Evolutionary conservation across 176 grass and related monocot species (phyloP).

Genomic region (Carex scoparia): DNA sequence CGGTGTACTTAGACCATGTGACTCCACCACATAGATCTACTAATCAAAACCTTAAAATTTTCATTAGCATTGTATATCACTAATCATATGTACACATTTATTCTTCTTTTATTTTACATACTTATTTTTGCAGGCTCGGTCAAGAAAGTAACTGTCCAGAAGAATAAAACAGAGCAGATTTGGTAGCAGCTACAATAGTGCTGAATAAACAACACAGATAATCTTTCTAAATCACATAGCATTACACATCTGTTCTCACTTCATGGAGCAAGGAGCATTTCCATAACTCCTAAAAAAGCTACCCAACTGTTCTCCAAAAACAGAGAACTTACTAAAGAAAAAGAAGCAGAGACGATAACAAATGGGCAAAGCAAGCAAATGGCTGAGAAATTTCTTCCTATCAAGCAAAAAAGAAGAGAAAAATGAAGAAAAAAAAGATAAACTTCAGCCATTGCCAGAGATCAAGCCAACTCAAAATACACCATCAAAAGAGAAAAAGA

Average conservation of each 20-base stretch:
- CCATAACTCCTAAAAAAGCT: conserved; percentile 6
- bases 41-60: background rate
- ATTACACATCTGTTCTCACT: background rate
- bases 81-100: background rate
- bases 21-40: background rate
- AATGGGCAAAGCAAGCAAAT: conserved; percentile 76
- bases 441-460: conserved; percentile 3
- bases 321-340: background rate
- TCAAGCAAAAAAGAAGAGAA: conserved; percentile 39
- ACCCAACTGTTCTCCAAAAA: conserved; percentile 12
- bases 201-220: conserved; percentile 10
- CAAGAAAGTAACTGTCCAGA: background rate
- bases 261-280: background rate
- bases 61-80: background rate
- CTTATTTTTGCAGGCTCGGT: background rate
- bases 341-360: conserved; percentile 13
- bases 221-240: conserved; percentile 7
- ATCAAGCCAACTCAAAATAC: background rate
- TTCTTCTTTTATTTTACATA: background rate
- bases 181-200: conserved; percentile 12
- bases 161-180: conserved; percentile 28
- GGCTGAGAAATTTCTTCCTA: conserved; percentile 62
- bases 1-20: background rate
- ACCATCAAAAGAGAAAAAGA: conserved; percentile 44
- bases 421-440: conserved; percentile 39